A percentile compares a stretch with the other conserved stretches of the same genome.
Conservation (phyloP, 768 basidiomycete genomes). For the Cystoderma amianthinum region DNA sequence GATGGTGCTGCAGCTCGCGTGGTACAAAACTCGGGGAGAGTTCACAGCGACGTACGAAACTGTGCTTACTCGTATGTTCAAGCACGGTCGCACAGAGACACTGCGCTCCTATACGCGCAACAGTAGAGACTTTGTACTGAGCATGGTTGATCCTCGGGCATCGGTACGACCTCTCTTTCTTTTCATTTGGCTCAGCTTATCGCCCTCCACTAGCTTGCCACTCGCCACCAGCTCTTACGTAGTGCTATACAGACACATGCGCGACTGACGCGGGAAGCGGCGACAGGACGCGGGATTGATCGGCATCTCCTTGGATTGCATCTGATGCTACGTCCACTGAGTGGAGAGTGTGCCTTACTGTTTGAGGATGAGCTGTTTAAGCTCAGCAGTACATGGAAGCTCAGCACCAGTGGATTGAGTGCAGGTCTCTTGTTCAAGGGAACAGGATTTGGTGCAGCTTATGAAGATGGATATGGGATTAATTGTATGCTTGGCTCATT, state of each 20-base stretch:
- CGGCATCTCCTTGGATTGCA: constrained; percentile 85
- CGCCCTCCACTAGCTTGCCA: constrained; percentile 19
- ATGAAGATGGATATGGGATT: constrained; percentile 87
- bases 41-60: constrained; percentile 94
- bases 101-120: constrained; percentile 71
- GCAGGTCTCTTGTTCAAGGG: constrained; percentile 83
- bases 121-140: constrained; percentile 69
- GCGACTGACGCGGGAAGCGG: constrained; percentile 66
- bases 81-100: constrained; percentile 86
- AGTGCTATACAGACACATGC: constrained; percentile 69
- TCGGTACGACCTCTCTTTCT: constrained; percentile 29
- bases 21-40: constrained; percentile 68
- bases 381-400: constrained; percentile 75
- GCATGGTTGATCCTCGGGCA: constrained; percentile 51
- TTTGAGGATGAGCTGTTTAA: constrained; percentile 77
- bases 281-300: constrained; percentile 81
- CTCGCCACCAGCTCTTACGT: constrained; percentile 43
- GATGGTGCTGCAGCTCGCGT: constrained; percentile 88
- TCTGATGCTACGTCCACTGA: constrained; percentile 47
- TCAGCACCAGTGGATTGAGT: constrained; percentile 87
- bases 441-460: constrained; percentile 84
- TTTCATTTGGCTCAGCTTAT: constrained; percentile 1
- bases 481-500: constrained; percentile 55
- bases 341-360: constrained; percentile 51
- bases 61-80: constrained; percentile 79